These are phyloP conservation scores for Xylaria sp. DNA, from an alignment of 2,329 filamentous ascomycete genomes.

Conservation along the genomic window DNA sequence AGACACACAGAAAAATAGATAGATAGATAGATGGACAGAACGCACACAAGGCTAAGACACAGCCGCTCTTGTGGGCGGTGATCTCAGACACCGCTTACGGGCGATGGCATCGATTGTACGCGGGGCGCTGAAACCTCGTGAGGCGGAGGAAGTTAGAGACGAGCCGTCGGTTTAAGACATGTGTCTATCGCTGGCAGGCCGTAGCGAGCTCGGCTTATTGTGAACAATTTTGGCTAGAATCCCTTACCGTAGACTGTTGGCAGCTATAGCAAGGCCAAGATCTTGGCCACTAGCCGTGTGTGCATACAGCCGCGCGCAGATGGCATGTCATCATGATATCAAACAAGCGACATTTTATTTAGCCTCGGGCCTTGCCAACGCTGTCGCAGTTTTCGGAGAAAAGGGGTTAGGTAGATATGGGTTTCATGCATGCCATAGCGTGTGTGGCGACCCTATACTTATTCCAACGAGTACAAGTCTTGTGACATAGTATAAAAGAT, in stretches of 20 bases:
- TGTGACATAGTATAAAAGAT: slow-evolving; percentile 33
- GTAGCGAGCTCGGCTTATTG: slow-evolving; percentile 25
- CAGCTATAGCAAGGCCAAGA: not conserved
- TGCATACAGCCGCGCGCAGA: not conserved
- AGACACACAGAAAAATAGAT: no score
- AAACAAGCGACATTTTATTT: not conserved
- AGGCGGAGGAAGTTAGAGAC: slow-evolving; percentile 42
- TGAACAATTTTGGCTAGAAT: not conserved
- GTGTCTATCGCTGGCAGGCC: slow-evolving; percentile 27
- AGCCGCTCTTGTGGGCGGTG: slow-evolving; percentile 12
- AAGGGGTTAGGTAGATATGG: slow-evolving; percentile 6
- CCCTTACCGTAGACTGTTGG: not conserved
- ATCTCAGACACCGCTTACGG: slow-evolving; percentile 35
- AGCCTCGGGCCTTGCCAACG: slow-evolving; percentile 9
- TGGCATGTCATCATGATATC: slow-evolving; percentile 27
- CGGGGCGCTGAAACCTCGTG: slow-evolving; percentile 24
- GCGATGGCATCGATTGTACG: slow-evolving; percentile 47
- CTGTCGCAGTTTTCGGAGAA: slow-evolving; percentile 23
- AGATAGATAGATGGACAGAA: not conserved
- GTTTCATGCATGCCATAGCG: slow-evolving; percentile 15
- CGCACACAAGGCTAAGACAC: slow-evolving; percentile 14
- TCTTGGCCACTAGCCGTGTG: not conserved
- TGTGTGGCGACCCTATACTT: slow-evolving; percentile 13
- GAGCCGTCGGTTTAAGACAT: slow-evolving; percentile 38
- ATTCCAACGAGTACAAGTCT: not conserved